phyloP scores from a whole-genome alignment of 768 basidiomycete genomes.

The Suillus occidentalis region DNA sequence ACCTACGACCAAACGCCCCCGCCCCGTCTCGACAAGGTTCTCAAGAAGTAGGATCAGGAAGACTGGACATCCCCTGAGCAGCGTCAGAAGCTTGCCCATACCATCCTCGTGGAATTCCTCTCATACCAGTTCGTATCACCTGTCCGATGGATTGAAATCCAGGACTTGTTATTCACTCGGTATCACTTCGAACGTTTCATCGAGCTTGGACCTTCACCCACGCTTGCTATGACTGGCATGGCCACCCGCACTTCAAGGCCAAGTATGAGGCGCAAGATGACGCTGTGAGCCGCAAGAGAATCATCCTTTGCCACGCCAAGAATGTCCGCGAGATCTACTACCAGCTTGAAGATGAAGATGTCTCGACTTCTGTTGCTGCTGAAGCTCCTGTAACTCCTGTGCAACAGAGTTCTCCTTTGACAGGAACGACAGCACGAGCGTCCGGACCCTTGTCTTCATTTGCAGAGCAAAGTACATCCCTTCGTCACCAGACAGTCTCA shows the following conservation, averaged over 20 bases:
- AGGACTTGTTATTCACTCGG: constrained; percentile 86
- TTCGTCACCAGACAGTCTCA: too few relatives aligned
- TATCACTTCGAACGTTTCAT: constrained; percentile 92
- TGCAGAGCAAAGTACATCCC: too few relatives aligned
- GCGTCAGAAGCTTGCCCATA: constrained; percentile 92
- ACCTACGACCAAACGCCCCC: constrained; percentile 98
- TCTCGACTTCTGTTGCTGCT: constrained; percentile 41
- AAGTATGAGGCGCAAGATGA: constrained; percentile 93
- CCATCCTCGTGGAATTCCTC: constrained; percentile 93
- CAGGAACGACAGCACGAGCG: too few relatives aligned
- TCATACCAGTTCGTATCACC: constrained; percentile 99
- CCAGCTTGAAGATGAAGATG: constrained; percentile 85
- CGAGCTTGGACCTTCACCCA: constrained; percentile 95
- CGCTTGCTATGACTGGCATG: constrained; percentile 95
- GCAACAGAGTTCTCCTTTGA: too few relatives aligned
- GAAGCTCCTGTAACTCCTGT: constrained; percentile 31
- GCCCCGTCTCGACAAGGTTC: constrained; percentile 91
- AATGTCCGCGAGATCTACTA: constrained; percentile 97
- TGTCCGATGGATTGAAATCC: constrained; percentile 99
- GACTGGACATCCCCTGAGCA: constrained; percentile 79
- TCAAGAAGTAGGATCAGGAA: constrained; percentile 91
- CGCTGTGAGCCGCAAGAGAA: constrained; percentile 73
- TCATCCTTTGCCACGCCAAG: constrained; percentile 92
- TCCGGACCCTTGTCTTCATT: too few relatives aligned
- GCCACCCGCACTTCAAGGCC: constrained; percentile 84